phyloP scores from a whole-genome alignment of 495 filamentous ascomycete genomes.

The Penicillium coffeae region DNA sequence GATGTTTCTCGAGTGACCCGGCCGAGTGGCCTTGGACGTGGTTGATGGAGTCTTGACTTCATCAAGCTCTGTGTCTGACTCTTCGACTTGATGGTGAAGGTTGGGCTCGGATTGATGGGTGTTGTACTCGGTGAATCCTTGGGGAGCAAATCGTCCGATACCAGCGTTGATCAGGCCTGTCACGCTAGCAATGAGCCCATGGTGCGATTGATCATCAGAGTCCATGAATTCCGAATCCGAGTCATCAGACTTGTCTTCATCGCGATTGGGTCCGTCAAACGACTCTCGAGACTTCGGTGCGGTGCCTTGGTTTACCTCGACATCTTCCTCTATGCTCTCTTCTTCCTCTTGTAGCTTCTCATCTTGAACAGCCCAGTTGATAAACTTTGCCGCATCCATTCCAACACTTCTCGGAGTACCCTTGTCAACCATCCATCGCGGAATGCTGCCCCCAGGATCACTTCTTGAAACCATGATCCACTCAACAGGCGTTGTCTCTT shows the following conservation, averaged over 20 bases:
- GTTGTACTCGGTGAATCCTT: conserved; percentile 48
- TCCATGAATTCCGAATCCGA: conserved; percentile 20
- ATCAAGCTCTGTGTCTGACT: conserved; percentile 1
- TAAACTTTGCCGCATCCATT: conserved; percentile 75
- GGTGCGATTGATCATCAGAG: conserved; percentile 23
- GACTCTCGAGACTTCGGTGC: conserved; percentile 14
- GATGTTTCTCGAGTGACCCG: background rate
- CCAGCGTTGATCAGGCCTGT: conserved; percentile 38
- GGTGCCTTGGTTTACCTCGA: conserved; percentile 4
- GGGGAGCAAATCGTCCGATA: conserved; percentile 41
- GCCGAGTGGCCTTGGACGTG: conserved; percentile 4
- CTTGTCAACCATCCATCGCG: conserved; percentile 90
- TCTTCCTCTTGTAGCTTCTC: conserved; percentile 39
- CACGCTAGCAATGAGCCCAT: conserved; percentile 45
- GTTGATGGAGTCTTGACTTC: conserved; percentile 1
- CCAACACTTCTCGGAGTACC: conserved; percentile 84
- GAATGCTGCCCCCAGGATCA: conserved; percentile 89
- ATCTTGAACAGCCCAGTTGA: conserved; percentile 73
- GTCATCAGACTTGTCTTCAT: conserved; percentile 9
- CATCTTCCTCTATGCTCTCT: conserved; percentile 13
- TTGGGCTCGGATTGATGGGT: conserved; percentile 23
- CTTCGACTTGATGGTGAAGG: conserved; percentile 4
- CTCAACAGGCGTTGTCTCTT: conserved; percentile 68
- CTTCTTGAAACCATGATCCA: conserved; percentile 98
- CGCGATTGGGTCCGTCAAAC: background rate